Base-by-base conservation (phyloP, 306 rosid genomes). In the Coriaria nepalensis region DNA sequence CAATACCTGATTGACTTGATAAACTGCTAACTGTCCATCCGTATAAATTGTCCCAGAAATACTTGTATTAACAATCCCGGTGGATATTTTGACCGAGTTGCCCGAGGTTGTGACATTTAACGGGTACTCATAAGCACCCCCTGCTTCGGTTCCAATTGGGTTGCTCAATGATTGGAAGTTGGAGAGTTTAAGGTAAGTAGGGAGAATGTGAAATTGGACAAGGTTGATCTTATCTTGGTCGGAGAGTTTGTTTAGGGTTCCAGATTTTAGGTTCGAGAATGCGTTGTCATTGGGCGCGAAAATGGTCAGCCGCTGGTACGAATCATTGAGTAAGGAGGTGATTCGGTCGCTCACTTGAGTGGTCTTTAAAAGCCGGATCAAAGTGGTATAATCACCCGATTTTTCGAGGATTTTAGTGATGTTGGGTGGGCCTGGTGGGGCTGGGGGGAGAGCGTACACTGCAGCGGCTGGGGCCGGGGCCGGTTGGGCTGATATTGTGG, bases 141-240 rank as follows among this genome's bases (percentile, higher is more conserved):
- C 87, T 40, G 83, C 94, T 41, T 80, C 83, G 0, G 90, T 83
- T 7, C 68, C 68, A 33, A 83, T 77, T 0, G 94, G 94, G 64
- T 83, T 83, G 9, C 83, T 80, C 6, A 80, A 53, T 4, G 94
- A 80, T 39, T 83, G 81, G 35, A 80, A 83, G 64, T 77, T 79
- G 0, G 75, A 55, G 49, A 72, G 33, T 1, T 77, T 32, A 9
- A 80, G 41, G 39, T 42, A 67, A 13, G 76, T 64, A 13, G 90
- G 73, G 9, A 77, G 72, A 1, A 75, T 43, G 61, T 80, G 86
- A 71, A 67, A 83, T 51, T 77, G 86, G 6, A 80, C 35, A 6
- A 83, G 81, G 38, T 78, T 64, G 7, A 74, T 78, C 43, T 83
- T 83, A 4, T 83, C 73, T 32, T 75, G 65, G 3, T 81, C 74